Base-by-base conservation (phyloP, 352 stramenopile species). In the Globisporangium cystogenes region DNA sequence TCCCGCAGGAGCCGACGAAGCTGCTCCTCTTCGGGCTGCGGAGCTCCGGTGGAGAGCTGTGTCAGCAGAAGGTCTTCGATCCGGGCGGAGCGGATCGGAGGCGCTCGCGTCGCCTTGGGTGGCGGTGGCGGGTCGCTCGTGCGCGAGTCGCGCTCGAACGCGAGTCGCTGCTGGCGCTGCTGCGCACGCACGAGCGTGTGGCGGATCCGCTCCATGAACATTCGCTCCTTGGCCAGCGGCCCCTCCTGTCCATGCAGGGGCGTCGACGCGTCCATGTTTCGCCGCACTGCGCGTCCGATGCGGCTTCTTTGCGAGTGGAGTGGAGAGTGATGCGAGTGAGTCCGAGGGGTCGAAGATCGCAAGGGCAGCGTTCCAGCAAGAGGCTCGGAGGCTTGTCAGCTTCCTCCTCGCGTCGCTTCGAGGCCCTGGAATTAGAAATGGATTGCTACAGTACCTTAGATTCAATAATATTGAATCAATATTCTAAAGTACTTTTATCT, bases 141-240 rank as follows among this genome's bases (percentile, higher is more conserved):
- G 15, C 16, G 36, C 14, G 10, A 4, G 11, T 12, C 33, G 14
- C 36, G 36, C 18, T 20, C 15, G 16, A 23, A 12, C 8, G 7
- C 40, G n/a, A 45, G 40, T 3, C n/a, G 39, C n/a, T 44, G 35
- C 12, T 40, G 35, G 15, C 36, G 36, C 36, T 41, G 40, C 40
- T 27, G 40, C 3, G 20, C 40, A 2, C 40, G 40, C 40, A 45
- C n/a, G 20, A 45, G 20, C 20, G 40, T 45, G 8, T 11, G 14
- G 20, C 40, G 40, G 11, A 45, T 45, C 40, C 40, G 40, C 40
- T 24, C 40, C 40, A 45, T 45, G 40, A 45, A 45, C 2, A 27
- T 45, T n/a, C 40, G 40, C 20, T 45, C 40, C 11, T 45, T 45
- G n/a, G 14, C 40, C 12, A 45, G 40, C 4, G 40, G 40, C n/a